Conservation (phyloP, 257 asterid species). For the Gentiana straminea region DNA sequence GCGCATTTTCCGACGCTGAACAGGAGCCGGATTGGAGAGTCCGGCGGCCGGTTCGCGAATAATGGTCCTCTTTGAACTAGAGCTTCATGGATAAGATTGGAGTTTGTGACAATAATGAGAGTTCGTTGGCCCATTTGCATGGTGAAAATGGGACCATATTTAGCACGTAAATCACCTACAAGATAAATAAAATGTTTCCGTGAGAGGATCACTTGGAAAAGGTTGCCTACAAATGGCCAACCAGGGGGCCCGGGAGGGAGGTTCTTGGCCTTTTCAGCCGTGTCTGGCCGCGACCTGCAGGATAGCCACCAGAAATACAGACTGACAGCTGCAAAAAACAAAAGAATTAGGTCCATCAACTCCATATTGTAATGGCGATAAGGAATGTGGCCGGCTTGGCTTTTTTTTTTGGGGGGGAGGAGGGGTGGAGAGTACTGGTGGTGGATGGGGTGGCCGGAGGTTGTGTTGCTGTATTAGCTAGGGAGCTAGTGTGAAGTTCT, state of each 20-base stretch:
- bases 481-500: not conserved
- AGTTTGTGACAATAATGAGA: constrained; percentile 53
- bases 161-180: constrained; percentile 60
- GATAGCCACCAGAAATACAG: constrained; percentile 61
- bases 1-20: constrained; percentile 92
- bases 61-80: constrained; percentile 63
- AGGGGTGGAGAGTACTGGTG: not conserved
- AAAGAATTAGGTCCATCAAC: constrained; percentile 28
- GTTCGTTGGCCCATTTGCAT: constrained; percentile 97
- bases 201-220: constrained; percentile 75
- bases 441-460: too few relatives aligned
- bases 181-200: constrained; percentile 64
- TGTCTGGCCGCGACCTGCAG: constrained; percentile 19
- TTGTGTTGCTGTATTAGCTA: too few relatives aligned
- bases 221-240: constrained; percentile 93
- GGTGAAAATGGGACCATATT: constrained; percentile 89
- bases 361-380: constrained; percentile 25
- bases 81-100: constrained; percentile 86
- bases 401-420: not conserved
- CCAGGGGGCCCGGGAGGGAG: constrained; percentile 96
- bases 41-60: constrained; percentile 86
- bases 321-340: constrained; percentile 28
- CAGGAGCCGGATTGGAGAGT: constrained; percentile 79
- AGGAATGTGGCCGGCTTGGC: not conserved
- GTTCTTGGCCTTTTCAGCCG: constrained; percentile 31